Evolutionary conservation across 225 moss, liverwort and hornwort genomes (phyloP), one percentile per base, ranked within the genome.

Genomic region (Thuidium tamariscinum): DNA sequence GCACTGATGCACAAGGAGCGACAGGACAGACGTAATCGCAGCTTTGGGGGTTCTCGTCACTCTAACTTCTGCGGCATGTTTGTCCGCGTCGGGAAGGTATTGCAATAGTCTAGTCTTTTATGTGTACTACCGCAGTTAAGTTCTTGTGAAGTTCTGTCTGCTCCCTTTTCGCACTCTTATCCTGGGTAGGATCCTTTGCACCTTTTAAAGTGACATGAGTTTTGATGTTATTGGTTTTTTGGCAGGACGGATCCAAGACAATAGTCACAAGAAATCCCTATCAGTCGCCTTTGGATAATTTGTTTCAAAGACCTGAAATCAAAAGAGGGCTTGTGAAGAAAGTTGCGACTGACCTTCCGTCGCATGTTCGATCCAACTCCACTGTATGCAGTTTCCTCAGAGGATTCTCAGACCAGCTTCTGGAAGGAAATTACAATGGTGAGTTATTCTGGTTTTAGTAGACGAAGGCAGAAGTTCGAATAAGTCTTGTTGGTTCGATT

Each of bases 371-470:
- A 65, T 90, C 92, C 55, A 93, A 90, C 51, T 88, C 93, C 79
- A 86, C 88, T 66, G 92, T 97, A 48, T 94, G 93, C 82, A 89
- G 83, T 69, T 82, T 93, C 83, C 94, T 99, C 62, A 96, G 91
- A 70, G 94, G 94, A 29, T 95, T 99, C n/a, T 91, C 94, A 55
- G 92, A 96, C 64, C 95, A 96, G 86, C 92, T 97, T 84, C 85
- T 99, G 80, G 94, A 93, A 52, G 91, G 95, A 72, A 95, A 93
- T n/a, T 99, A 97, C 74, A 99, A 99, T 73, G 78, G 99, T 99
- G 90, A 95, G 99, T 87, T 23, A 39, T 56, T 48, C 42, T 80
- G 73, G 26, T 48, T 62, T 63, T 5, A 34, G 36, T 49, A 11
- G 20, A 13, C 30, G 7, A 56, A 41, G 26, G 29, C 39, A 16